Evolutionary conservation across 1,284 basidiomycete species (phyloP), one percentile per base, ranked within the genome.

Genomic region (Prillingera fragicola): DNA sequence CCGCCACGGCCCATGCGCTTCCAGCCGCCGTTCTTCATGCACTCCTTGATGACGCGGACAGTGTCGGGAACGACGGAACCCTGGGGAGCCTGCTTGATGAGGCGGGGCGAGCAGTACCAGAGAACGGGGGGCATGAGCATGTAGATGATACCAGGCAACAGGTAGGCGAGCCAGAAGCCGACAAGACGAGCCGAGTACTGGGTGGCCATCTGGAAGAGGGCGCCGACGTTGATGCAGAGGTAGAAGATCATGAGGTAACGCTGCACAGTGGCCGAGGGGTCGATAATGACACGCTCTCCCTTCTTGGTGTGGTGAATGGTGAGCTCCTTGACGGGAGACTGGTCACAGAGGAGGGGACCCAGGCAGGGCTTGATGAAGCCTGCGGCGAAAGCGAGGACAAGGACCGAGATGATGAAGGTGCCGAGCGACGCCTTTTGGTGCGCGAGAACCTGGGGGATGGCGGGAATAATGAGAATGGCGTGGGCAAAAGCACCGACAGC

Each of bases 111-210:
- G 31, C 65, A 64, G 29, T 71, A 50, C 36, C 56, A 43, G 19
- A 76, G 65, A 22, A 75, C 70, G 50, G 69, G 63, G 14, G 73
- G 63, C 52, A 69, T 67, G 33, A 74, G 45, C 33, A 70, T 48
- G 58, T 75, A 77, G 43, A 76, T 52, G 49, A 75, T 63, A 38
- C 71, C 73, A 12, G 75, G 75, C 9, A 75, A 50, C n/a, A 74
- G 62, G 64, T 61, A 76, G 36, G 69, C 67, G 23, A 73, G 64
- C 71, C 71, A 73, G 59, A 71, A 73, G 13, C 72, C 72, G 41
- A 71, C 56, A 19, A 62, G 50, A 42, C 66, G 59, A 37, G 63
- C 67, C 17, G 61, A 49, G 54, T 71, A 72, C 13, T 62, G 50
- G 9, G 65, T 66, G 13, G 60, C 65, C 31, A 70, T 46, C 34